These are phyloP conservation scores for Dryas integrifolia DNA, from an alignment of 331 rosid species.

Conservation along the genomic window DNA sequence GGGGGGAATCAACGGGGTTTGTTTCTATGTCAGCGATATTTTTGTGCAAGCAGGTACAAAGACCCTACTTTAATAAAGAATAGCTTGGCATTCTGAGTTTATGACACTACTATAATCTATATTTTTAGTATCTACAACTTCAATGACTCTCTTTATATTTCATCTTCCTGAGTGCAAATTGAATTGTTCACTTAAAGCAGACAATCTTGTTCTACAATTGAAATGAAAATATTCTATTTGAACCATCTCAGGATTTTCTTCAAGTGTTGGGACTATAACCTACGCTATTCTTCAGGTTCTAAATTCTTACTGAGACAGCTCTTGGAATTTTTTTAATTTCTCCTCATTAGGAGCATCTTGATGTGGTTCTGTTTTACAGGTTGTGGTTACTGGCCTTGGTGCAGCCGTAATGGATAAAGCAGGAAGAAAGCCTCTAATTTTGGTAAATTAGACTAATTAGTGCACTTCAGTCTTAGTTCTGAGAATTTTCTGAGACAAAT, in stretches of 20 bases:
- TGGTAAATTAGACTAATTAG: slow-evolving; percentile 39
- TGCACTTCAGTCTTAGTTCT: not conserved
- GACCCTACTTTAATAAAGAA: not conserved
- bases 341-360: not conserved
- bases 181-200: not conserved
- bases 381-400: slow-evolving; percentile 66
- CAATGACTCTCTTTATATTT: not conserved
- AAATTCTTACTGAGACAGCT: slow-evolving; percentile 6
- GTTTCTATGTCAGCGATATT: slow-evolving; percentile 70
- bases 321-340: slow-evolving; percentile 2
- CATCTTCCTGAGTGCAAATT: not conserved
- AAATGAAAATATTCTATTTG: not conserved
- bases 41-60: slow-evolving; percentile 78
- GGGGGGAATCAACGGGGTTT: slow-evolving; percentile 84
- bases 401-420: slow-evolving; percentile 59
- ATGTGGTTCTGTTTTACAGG: slow-evolving; percentile 36
- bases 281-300: slow-evolving; percentile 69
- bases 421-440: slow-evolving; percentile 76
- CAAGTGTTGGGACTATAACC: slow-evolving; percentile 47
- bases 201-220: not conserved
- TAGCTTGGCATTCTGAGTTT: slow-evolving; percentile 30
- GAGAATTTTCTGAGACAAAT: slow-evolving; percentile 12
- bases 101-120: slow-evolving; percentile 33
- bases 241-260: slow-evolving; percentile 60
- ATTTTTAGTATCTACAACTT: slow-evolving; percentile 14